These are phyloP conservation scores for Prunus mongolica DNA, from an alignment of 306 rosid genomes.

Conservation along the genomic window DNA sequence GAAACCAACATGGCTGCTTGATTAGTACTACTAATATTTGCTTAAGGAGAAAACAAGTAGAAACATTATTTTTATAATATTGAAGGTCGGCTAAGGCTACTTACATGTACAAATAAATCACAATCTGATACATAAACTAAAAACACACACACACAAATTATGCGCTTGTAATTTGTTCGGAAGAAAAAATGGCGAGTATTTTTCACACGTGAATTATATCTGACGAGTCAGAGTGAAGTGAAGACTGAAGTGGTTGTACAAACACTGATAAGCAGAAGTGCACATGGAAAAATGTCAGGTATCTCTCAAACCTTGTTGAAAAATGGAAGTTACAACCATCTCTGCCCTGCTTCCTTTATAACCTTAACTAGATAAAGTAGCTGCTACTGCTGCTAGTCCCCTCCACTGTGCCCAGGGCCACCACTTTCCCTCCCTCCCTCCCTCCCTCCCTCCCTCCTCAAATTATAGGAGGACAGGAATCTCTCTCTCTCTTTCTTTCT, in stretches of 20 bases:
- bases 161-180: no score
- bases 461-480: slow-evolving; percentile 14
- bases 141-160: no score
- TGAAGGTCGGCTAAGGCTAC: no score
- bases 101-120: no score
- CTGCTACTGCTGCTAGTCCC: neutral
- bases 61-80: no score
- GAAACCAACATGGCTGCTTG: no score
- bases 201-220: neutral
- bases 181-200: no score
- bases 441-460: neutral
- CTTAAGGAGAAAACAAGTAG: no score
- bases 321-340: slow-evolving; percentile 12
- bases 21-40: no score
- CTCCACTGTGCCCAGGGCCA: neutral
- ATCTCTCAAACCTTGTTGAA: slow-evolving; percentile 25
- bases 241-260: neutral
- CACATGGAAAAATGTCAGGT: slow-evolving; percentile 13
- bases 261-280: neutral
- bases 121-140: no score
- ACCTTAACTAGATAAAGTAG: slow-evolving; percentile 26
- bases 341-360: slow-evolving; percentile 1
- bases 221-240: neutral
- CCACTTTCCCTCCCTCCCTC: neutral
- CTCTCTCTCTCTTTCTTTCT: neutral